Percentiles rank a stretch among this genome's conserved stretches.
Conservation (phyloP, 495 filamentous ascomycete genomes). For the Cudoniella acicularis region DNA sequence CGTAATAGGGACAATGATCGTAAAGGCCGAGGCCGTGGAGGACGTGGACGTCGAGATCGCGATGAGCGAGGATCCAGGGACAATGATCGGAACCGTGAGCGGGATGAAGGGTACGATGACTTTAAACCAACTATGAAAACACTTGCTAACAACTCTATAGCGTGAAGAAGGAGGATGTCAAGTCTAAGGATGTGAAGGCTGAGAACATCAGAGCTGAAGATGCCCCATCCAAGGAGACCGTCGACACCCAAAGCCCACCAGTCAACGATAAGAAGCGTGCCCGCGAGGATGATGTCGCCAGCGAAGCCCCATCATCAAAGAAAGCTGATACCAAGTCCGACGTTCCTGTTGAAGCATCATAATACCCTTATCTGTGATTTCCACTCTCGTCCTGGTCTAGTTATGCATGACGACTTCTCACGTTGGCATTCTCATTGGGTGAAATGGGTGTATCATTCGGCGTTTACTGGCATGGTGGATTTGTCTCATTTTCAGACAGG, state of each 20-base stretch:
- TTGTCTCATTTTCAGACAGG: background rate
- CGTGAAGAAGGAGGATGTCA: slow-evolving; percentile 25
- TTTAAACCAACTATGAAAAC: background rate
- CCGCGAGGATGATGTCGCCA: slow-evolving; percentile 19
- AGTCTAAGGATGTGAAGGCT: slow-evolving; percentile 14
- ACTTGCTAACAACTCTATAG: slow-evolving; percentile 23
- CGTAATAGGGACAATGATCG: slow-evolving; percentile 30
- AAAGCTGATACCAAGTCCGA: slow-evolving; percentile 46
- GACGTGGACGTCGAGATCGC: slow-evolving; percentile 30
- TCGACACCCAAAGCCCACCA: no score
- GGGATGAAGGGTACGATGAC: slow-evolving; percentile 24
- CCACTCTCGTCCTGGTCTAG: background rate
- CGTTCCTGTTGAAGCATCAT: slow-evolving; percentile 19
- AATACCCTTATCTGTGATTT: slow-evolving; percentile 21
- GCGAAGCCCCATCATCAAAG: slow-evolving; percentile 35
- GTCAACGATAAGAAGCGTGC: slow-evolving; percentile 23
- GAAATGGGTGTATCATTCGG: slow-evolving; percentile 3
- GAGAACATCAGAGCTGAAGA: background rate
- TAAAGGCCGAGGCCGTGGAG: slow-evolving; percentile 27
- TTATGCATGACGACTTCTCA: background rate
- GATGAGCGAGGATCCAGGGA: slow-evolving; percentile 31
- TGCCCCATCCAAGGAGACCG: no score
- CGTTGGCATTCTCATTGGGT: slow-evolving; percentile 1
- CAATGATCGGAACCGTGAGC: slow-evolving; percentile 28
- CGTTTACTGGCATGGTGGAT: slow-evolving; percentile 3